Evolutionary conservation across 2,329 filamentous ascomycete genomes (phyloP).

Genomic region (Hymenoscyphus fraxineus): DNA sequence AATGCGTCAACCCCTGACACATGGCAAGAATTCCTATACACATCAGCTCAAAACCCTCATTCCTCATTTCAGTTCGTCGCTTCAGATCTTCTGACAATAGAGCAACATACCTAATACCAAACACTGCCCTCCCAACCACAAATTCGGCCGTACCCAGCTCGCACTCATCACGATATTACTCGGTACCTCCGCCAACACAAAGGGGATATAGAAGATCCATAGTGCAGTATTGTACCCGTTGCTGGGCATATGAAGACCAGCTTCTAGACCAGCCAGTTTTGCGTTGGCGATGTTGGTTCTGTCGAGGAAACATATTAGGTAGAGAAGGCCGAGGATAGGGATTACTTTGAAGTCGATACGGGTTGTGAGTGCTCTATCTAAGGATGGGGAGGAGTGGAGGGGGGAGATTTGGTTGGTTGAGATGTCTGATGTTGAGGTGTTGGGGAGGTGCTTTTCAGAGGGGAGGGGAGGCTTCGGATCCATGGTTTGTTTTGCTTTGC

Average conservation of each 20-base stretch:
- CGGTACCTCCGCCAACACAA: conserved; percentile 43
- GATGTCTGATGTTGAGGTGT: not conserved
- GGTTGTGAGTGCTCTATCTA: conserved; percentile 12
- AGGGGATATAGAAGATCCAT: conserved; percentile 17
- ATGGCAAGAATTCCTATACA: conserved; percentile 39
- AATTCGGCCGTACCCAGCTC: conserved; percentile 10
- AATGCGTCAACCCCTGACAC: conserved; percentile 40
- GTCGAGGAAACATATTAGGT: conserved; percentile 47
- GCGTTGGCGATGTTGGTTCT: conserved; percentile 46
- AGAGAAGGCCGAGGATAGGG: conserved; percentile 54
- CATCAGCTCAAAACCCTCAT: not conserved
- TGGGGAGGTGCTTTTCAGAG: not conserved
- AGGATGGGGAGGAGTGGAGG: conserved; percentile 1
- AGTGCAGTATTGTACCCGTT: conserved; percentile 16
- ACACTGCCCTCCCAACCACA: not conserved
- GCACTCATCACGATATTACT: conserved; percentile 50
- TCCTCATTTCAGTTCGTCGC: conserved; percentile 6
- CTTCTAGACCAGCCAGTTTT: conserved; percentile 14
- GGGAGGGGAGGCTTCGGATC: not conserved
- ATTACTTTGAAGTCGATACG: conserved; percentile 33
- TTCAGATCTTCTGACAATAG: no score
- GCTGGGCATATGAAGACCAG: conserved; percentile 10
- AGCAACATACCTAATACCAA: not conserved
- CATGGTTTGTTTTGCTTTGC: not conserved
- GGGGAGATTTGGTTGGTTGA: not conserved